Conservation (phyloP, 2,329 filamentous ascomycete species). For the Chaetomium globosum region DNA sequence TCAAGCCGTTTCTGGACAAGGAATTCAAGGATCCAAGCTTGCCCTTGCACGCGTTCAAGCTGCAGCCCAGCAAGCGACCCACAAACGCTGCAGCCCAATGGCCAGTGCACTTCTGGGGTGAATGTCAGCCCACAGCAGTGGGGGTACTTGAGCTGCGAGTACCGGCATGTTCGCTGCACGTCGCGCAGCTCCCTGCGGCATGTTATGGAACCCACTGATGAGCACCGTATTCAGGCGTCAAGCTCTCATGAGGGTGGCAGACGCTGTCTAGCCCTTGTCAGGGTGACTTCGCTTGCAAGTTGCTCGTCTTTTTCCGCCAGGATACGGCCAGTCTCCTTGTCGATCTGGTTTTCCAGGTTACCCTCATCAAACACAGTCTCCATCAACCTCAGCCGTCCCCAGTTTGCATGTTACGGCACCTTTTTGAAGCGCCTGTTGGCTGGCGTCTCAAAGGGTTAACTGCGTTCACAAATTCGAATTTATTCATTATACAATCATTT, state of each 20-base stretch:
- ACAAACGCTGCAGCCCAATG: conserved; percentile 32
- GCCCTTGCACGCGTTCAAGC: conserved; percentile 32
- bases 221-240: neutral
- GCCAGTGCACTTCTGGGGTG: conserved; percentile 34
- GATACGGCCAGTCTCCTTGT: conserved; percentile 19
- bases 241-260: neutral
- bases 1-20: conserved; percentile 37
- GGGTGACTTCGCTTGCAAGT: conserved; percentile 15
- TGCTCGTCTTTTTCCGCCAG: conserved; percentile 12
- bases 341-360: conserved; percentile 26
- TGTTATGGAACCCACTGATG: conserved; percentile 11
- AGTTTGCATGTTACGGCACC: conserved; percentile 5
- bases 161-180: conserved; percentile 31
- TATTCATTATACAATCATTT: neutral
- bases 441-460: neutral
- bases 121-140: conserved; percentile 20
- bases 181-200: conserved; percentile 17
- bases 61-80: conserved; percentile 32
- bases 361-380: conserved; percentile 25
- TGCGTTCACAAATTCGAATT: neutral
- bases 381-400: conserved; percentile 9
- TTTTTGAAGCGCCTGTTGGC: neutral
- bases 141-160: conserved; percentile 33
- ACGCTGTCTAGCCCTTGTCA: neutral
- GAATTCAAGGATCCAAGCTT: conserved; percentile 35